Conservation (phyloP, 2,329 filamentous ascomycete species). For the Verticillium isaacii region DNA sequence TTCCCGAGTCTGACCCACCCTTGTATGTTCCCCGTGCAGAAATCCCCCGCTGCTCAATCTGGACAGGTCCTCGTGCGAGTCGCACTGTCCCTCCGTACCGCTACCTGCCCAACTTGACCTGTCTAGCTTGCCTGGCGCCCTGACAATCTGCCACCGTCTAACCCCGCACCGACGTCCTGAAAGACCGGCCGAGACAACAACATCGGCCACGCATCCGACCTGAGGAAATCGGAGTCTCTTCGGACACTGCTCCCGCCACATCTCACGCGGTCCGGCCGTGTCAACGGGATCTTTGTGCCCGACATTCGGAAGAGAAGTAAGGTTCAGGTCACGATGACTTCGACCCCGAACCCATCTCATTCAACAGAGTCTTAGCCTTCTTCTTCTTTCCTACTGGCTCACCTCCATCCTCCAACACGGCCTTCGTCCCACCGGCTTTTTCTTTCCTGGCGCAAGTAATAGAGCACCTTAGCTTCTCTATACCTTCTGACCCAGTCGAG, state of each 20-base stretch:
- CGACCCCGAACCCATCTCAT: too few relatives aligned
- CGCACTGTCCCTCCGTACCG: background rate
- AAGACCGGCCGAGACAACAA: background rate
- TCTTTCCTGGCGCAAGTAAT: slow-evolving; percentile 77
- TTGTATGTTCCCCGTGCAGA: background rate
- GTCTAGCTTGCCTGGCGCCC: too few relatives aligned
- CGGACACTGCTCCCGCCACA: background rate
- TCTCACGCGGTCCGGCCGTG: background rate
- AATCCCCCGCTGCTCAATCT: background rate
- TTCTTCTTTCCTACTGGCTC: slow-evolving; percentile 20
- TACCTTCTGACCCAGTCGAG: slow-evolving; percentile 80
- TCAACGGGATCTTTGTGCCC: background rate
- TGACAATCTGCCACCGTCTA: background rate
- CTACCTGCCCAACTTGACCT: background rate
- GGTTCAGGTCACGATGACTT: background rate
- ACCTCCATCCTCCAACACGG: slow-evolving; percentile 90
- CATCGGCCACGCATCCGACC: background rate
- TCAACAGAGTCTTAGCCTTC: too few relatives aligned
- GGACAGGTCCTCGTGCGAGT: background rate
- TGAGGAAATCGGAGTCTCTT: background rate
- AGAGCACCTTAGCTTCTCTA: slow-evolving; percentile 71
- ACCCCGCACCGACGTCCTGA: background rate
- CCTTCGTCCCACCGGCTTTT: slow-evolving; percentile 96
- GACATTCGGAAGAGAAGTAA: background rate
- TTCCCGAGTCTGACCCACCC: background rate